These are phyloP conservation scores for Rhytidhysteron rufulum DNA, from an alignment of 2,329 filamentous ascomycete species.

Conservation along the genomic window DNA sequence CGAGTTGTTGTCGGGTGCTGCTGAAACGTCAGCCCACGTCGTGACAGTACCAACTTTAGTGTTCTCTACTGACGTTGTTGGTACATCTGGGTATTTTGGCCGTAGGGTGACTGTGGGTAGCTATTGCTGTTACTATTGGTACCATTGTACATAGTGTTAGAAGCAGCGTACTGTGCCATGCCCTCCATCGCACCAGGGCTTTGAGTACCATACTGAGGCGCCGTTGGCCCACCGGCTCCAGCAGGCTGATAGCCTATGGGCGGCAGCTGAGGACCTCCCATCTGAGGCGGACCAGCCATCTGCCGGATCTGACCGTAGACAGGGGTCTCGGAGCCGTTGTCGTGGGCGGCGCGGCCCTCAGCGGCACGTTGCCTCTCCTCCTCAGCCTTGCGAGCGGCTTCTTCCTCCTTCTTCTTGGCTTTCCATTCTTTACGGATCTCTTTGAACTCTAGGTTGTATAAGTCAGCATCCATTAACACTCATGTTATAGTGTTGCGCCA, in stretches of 20 bases:
- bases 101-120: constrained; percentile 51
- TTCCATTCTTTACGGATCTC: constrained; percentile 99
- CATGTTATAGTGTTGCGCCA: constrained; percentile 24
- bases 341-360: constrained; percentile 52
- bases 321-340: constrained; percentile 51
- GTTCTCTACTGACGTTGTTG: constrained; percentile 35
- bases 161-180: constrained; percentile 47
- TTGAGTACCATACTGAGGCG: constrained; percentile 45
- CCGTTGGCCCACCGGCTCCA: constrained; percentile 37
- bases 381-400: constrained; percentile 80
- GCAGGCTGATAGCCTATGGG: constrained; percentile 51
- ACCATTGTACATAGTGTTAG: constrained; percentile 42
- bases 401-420: constrained; percentile 98
- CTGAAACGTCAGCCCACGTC: constrained; percentile 12
- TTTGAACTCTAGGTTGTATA: constrained; percentile 74
- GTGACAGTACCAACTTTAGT: constrained; percentile 6
- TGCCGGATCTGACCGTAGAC: constrained; percentile 43
- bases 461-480: constrained; percentile 33
- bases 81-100: constrained; percentile 47
- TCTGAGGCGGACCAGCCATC: constrained; percentile 41
- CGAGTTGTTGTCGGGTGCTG: constrained; percentile 19
- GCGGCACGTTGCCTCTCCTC: constrained; percentile 77
- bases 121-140: constrained; percentile 41
- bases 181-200: constrained; percentile 46
- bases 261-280: constrained; percentile 47